Evolutionary conservation across 2,329 filamentous ascomycete genomes (phyloP), one percentile per base, ranked within the genome.

Genomic region (Hypoxylon sp.): DNA sequence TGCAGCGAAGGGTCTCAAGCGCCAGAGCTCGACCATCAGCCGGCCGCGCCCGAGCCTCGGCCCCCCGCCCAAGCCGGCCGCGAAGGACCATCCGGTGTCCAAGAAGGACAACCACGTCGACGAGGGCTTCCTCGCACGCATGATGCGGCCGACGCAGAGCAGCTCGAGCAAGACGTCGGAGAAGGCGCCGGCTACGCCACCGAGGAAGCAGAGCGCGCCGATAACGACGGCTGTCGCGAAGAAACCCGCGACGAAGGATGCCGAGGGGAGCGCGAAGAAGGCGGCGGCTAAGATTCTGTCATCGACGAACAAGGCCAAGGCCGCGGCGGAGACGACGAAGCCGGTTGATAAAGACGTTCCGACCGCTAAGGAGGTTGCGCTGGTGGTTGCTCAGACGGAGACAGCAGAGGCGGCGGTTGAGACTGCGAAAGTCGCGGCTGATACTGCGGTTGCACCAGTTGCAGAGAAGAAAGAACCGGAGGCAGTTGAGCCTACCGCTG

Each of bases 61-160:
- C 1, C 84, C 81, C 2, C 86, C 87, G 6, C 85, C 86, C 2
- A 89, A 87, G 76, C 88, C 85, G 67, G 74, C 81, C 8, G 79
- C 84, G 62, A 74, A 81, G 75, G 81, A 83, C 44, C 73, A 81
- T 70, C 71, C 84, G 52, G 65, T 82, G 6, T 75, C 80, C 1
- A 84, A 83, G 69, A 81, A 82, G 63, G 80, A 84, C 24, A 82
- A 81, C 48, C 84, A 85, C 17, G 81, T 90, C 1, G 89, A 92
- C 67, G 89, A 91, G 68, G 78, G 87, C 13, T 94, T 94, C 77
- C 79, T 94, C 24, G 90, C 90, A n/a, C 86, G 91, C 54, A 93
- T 94, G 91, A 93, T 90, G 87, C 83, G 91, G 41, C 91, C 91
- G 1, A 94, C 91, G 0, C 85, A 89, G 46, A 82, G 86, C 47